phyloP scores from a whole-genome alignment of 1,139 yeast species.

The Neolecta irregularis region DNA sequence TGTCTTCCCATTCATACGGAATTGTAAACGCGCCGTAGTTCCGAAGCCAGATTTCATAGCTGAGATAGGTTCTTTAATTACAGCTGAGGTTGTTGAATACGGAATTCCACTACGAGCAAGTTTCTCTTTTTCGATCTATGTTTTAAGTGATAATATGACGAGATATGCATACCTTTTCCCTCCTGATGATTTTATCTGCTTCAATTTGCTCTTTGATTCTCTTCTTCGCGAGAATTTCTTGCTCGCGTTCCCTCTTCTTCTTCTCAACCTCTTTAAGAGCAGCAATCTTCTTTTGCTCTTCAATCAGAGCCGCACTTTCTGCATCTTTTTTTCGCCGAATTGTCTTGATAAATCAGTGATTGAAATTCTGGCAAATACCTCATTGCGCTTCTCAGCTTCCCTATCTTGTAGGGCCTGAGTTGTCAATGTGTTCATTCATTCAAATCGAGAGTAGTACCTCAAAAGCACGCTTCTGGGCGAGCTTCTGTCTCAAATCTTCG shows the following conservation, averaged over 20 bases:
- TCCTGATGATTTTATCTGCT: constrained; percentile 25
- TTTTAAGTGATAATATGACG: constrained; percentile 7
- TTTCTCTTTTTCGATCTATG: constrained; percentile 12
- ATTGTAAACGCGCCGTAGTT: constrained; percentile 24
- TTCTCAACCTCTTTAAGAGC: constrained; percentile 24
- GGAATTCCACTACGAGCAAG: constrained; percentile 8
- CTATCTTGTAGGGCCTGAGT: constrained; percentile 11
- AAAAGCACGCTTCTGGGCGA: constrained; percentile 22
- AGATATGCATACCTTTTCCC: constrained; percentile 14
- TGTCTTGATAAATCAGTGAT: constrained; percentile 19
- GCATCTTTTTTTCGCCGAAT: constrained; percentile 23
- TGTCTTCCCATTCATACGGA: constrained; percentile 20
- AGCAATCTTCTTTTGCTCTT: constrained; percentile 23
- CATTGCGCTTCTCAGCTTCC: constrained; percentile 9
- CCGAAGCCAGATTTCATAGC: constrained; percentile 15
- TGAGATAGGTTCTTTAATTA: too few relatives aligned
- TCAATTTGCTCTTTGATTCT: constrained; percentile 25
- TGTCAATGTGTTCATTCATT: too few relatives aligned
- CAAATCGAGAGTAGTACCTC: too few relatives aligned
- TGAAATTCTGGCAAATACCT: background rate
- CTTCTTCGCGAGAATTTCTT: constrained; percentile 24
- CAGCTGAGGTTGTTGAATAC: constrained; percentile 13
- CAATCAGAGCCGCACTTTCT: constrained; percentile 21
- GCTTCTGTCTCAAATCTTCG: constrained; percentile 20
- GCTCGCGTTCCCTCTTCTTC: constrained; percentile 22